These are phyloP conservation scores for Phytophthora pisi DNA, from an alignment of 352 stramenopile genomes.

Conservation along the genomic window DNA sequence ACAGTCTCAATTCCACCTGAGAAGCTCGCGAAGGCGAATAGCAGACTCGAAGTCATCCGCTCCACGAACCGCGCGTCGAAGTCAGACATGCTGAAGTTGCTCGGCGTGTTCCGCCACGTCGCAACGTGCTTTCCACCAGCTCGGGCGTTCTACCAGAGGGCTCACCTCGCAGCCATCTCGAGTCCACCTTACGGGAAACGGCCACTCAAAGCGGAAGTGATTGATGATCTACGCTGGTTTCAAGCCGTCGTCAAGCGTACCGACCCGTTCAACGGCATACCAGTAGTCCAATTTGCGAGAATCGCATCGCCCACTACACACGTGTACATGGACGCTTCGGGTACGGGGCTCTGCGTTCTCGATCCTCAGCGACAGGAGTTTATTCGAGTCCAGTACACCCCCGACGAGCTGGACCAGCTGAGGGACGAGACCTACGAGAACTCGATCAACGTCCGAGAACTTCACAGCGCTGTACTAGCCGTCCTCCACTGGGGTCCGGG, in stretches of 20 bases:
- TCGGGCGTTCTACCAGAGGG: conserved; percentile 13
- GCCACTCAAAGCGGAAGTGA: background rate
- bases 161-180: background rate
- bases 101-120: conserved; percentile 9
- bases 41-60: background rate
- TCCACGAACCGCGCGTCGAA: background rate
- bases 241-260: background rate
- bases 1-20: conserved; percentile 14
- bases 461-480: conserved; percentile 18
- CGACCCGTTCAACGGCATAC: conserved; percentile 11
- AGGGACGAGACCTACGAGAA: background rate
- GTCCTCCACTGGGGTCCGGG: background rate
- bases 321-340: conserved; percentile 27
- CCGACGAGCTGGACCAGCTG: background rate
- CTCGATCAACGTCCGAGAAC: conserved; percentile 3
- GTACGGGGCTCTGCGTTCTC: conserved; percentile 19
- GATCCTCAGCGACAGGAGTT: conserved; percentile 11
- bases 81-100: conserved; percentile 1
- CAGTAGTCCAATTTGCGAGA: conserved; percentile 7
- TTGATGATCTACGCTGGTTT: conserved; percentile 22
- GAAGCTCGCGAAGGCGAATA: conserved; percentile 7
- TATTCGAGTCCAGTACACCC: conserved; percentile 9
- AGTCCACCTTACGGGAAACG: background rate
- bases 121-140: conserved; percentile 7
- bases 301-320: conserved; percentile 1